Base-by-base conservation (phyloP, 768 basidiomycete species). In the Phlegmacium glaucopus region DNA sequence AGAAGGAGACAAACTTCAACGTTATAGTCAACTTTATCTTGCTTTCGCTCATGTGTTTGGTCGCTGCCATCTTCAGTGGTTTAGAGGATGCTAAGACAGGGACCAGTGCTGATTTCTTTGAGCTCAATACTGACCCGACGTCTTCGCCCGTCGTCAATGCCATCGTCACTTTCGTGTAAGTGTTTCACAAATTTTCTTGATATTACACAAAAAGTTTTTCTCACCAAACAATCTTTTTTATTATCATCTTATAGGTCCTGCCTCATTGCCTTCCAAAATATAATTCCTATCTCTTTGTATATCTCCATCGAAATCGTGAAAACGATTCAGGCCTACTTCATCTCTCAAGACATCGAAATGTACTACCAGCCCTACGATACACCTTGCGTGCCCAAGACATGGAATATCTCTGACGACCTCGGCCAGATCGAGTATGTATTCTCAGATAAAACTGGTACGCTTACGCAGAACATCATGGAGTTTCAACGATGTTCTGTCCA, bases 241-340 rank as follows among this genome's bases (percentile, higher is more conserved):
- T 15, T 17, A 26, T 38, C 48, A 30, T 10, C 18, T n/a, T 49
- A 15, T 58, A 96, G 93, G 22, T 90, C 94, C 2, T 90, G 87
- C 63, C 79, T 99, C 34, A 91, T 98, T 62, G 88, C 90, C 3
- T 97, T 98, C 75, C 94, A 97, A 69, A 97, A 97, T 66, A 94
- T 96, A 62, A 87, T 97, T 11, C 94, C 94, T 17, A 87, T 96
- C 48, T 94, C 93, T 3, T 79, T 97, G 17, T 95, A 95, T 74
- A 96, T 97, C 62, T 94, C 94, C 40, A 94, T 96, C 61, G 94
- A 97, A 70, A 90, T 96, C 54, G 94, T 96, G 74, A 96, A 96
- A 74, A 96, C 94, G 1, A 91, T 95, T 47, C 94, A 96, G 63
- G 94, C 94, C 3, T 95, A 82, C 71, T 95, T 96, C 72, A 97